Evolutionary conservation across 2,329 filamentous ascomycete species (phyloP).

Genomic region (Fusarium pseudocircinatum): DNA sequence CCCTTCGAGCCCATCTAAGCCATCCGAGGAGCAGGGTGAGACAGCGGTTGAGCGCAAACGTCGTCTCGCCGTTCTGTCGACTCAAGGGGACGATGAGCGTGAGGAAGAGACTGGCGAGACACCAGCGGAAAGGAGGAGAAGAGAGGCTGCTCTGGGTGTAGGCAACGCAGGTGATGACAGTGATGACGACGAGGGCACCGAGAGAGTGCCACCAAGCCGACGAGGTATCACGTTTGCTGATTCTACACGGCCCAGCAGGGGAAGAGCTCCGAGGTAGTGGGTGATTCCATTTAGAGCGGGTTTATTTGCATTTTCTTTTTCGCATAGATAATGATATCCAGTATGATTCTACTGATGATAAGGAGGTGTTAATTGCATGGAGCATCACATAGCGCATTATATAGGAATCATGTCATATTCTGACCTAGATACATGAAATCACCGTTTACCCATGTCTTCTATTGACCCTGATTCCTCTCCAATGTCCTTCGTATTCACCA

Average conservation of each 20-base stretch:
- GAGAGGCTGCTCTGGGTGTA: conserved; percentile 78
- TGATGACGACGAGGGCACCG: conserved; percentile 66
- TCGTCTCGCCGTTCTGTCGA: conserved; percentile 64
- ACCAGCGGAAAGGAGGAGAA: conserved; percentile 76
- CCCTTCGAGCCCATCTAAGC: conserved; percentile 18
- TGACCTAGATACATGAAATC: background rate
- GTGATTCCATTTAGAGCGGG: conserved; percentile 9
- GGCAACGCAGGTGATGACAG: conserved; percentile 53
- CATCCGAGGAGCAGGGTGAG: conserved; percentile 57
- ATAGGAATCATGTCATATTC: conserved; percentile 13
- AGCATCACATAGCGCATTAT: conserved; percentile 19
- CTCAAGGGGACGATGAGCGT: conserved; percentile 53
- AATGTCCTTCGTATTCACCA: background rate
- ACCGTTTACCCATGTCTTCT: background rate
- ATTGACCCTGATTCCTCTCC: background rate
- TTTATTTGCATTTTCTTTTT: conserved; percentile 36
- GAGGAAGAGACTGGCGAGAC: conserved; percentile 67
- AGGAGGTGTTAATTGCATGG: conserved; percentile 19
- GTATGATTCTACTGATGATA: conserved; percentile 15
- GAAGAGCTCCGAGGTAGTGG: conserved; percentile 24
- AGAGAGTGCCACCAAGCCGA: conserved; percentile 60
- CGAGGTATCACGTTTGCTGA: conserved; percentile 72
- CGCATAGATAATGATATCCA: conserved; percentile 34
- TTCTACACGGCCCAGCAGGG: conserved; percentile 35
- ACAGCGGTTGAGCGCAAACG: conserved; percentile 76